Conservation (phyloP, 495 filamentous ascomycete species). For the Penicillium dipodomyicola region DNA sequence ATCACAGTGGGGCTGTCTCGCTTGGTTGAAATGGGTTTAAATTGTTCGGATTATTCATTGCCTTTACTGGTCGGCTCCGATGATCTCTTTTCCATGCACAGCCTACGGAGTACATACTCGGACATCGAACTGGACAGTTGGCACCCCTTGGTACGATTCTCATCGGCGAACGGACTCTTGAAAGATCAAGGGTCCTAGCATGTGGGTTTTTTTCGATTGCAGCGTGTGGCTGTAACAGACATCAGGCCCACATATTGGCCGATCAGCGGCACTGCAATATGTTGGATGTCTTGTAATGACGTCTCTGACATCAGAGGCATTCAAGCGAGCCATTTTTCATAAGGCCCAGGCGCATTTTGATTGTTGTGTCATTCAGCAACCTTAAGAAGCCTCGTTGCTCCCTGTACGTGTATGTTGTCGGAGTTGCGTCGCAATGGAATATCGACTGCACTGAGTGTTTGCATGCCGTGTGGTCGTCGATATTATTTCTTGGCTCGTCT, state of each 20-base stretch:
- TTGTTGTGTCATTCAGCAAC: no score
- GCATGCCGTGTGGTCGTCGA: not conserved
- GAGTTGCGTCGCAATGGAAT: not conserved
- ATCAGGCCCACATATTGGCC: slow-evolving; percentile 13
- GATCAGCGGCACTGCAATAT: not conserved
- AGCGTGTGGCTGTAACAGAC: slow-evolving; percentile 15
- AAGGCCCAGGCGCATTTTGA: no score
- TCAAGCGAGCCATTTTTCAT: no score
- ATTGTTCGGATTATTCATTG: no score
- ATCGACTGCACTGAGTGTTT: not conserved
- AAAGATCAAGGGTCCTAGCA: not conserved
- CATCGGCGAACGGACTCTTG: not conserved
- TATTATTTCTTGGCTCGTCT: not conserved
- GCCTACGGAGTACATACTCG: not conserved
- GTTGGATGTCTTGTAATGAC: not conserved
- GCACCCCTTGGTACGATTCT: not conserved
- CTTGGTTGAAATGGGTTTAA: not conserved
- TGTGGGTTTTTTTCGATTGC: not conserved
- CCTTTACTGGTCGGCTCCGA: not conserved
- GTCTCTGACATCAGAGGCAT: not conserved
- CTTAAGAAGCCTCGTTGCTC: no score
- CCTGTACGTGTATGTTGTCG: no score
- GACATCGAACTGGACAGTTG: not conserved
- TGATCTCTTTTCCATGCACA: not conserved
- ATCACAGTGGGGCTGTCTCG: slow-evolving; percentile 10